A percentile compares a stretch with the other conserved stretches of the same genome.
Evolutionary conservation across 108 stramenopile species (phyloP).

Genomic region (Cyclotella atomus): DNA sequence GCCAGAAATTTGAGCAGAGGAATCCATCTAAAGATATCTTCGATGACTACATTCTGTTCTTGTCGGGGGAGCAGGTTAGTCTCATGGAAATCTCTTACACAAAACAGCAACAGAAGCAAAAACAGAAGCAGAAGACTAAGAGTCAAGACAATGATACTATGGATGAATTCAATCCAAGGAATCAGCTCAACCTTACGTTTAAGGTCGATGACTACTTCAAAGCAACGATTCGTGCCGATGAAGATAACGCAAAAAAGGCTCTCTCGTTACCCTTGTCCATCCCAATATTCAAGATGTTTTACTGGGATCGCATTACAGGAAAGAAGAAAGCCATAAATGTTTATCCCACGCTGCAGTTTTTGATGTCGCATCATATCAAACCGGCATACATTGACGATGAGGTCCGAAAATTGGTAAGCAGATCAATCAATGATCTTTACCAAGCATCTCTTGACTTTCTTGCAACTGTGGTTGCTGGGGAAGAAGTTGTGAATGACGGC

Average conservation of each 20-base stretch:
- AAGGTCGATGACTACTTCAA: conserved; percentile 41
- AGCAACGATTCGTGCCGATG: conserved; percentile 13
- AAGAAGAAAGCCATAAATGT: conserved; percentile 40
- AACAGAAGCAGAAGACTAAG: conserved; percentile 63
- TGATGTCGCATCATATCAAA: conserved; percentile 58
- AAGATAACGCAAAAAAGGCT: conserved; percentile 29
- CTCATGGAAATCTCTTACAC: conserved; percentile 64
- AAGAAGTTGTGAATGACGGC: conserved; percentile 1
- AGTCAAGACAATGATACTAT: conserved; percentile 62
- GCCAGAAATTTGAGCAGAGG: conserved; percentile 59
- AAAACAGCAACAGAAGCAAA: conserved; percentile 67
- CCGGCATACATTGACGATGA: conserved; percentile 51
- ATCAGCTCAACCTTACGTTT: conserved; percentile 26
- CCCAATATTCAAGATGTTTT: conserved; percentile 51
- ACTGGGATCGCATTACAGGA: conserved; percentile 21
- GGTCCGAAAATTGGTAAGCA: conserved; percentile 27
- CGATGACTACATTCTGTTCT: conserved; percentile 51
- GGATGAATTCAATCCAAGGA: conserved; percentile 49
- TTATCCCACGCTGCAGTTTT: conserved; percentile 59
- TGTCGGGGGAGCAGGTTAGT: conserved; percentile 58
- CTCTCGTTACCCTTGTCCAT: conserved; percentile 45
- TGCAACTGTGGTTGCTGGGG: conserved; percentile 13
- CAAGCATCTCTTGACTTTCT: conserved; percentile 38
- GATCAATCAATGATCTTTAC: background rate
- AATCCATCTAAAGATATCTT: conserved; percentile 47